A percentile compares a stretch with the other conserved stretches of the same genome.
phyloP scores from a whole-genome alignment of 495 filamentous ascomycete genomes.

The Talaromyces thailandensis region DNA sequence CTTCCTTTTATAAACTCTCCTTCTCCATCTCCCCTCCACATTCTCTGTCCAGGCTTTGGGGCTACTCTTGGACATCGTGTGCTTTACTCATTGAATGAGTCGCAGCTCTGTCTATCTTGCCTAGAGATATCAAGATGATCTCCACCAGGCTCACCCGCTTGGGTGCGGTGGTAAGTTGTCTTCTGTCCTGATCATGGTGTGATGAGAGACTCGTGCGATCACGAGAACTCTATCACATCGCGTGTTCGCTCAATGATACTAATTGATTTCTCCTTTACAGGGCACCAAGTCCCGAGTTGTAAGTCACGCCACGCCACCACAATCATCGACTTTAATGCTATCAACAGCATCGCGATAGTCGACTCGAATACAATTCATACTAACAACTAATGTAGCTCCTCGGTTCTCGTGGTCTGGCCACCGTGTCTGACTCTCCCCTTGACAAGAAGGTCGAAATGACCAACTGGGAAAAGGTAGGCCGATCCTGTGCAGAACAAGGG shows the following conservation, averaged over 20 bases:
- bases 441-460: constrained; percentile 76
- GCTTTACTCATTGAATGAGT: constrained; percentile 26
- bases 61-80: constrained; percentile 9
- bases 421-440: constrained; percentile 54
- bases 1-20: constrained; percentile 8
- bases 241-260: constrained; percentile 9
- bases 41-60: constrained; percentile 18
- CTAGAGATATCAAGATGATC: constrained; percentile 44
- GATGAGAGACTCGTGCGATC: background rate
- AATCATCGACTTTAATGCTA: background rate
- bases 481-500: constrained; percentile 1
- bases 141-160: constrained; percentile 46
- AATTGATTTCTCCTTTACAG: constrained; percentile 17
- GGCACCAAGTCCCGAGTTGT: constrained; percentile 46
- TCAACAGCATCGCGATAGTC: background rate
- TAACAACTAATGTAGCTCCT: constrained; percentile 29
- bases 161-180: constrained; percentile 46
- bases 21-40: constrained; percentile 16
- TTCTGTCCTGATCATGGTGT: constrained; percentile 3
- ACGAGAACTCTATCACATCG: background rate
- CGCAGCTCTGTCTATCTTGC: constrained; percentile 18
- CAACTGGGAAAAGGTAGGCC: constrained; percentile 58
- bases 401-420: constrained; percentile 49
- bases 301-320: constrained; percentile 22
- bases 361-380: constrained; percentile 8